Conservation (phyloP, 176 grass and related monocot species). For the Cocos nucifera region DNA sequence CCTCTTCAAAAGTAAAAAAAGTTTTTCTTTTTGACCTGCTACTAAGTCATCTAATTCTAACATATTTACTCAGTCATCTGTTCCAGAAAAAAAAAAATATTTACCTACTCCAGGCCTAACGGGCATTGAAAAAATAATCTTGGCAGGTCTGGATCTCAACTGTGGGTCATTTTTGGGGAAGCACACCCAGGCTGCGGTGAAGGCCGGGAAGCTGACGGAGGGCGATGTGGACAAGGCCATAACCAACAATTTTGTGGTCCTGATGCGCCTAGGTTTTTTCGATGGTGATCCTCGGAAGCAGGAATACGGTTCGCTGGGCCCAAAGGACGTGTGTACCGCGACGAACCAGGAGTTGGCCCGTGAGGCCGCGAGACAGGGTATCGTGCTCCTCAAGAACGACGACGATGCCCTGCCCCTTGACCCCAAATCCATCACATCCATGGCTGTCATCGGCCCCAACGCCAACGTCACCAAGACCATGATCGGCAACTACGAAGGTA, state of each 20-base stretch:
- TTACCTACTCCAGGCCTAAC: no score
- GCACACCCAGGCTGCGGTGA: slow-evolving; percentile 53
- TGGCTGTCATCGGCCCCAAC: slow-evolving; percentile 91
- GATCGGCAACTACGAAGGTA: slow-evolving; percentile 97
- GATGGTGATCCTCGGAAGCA: slow-evolving; percentile 71
- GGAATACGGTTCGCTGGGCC: slow-evolving; percentile 48
- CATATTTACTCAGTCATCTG: no score
- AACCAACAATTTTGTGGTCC: slow-evolving; percentile 77
- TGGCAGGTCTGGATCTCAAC: slow-evolving; percentile 78
- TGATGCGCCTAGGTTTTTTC: slow-evolving; percentile 85
- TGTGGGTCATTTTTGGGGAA: slow-evolving; percentile 65
- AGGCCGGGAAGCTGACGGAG: slow-evolving; percentile 59
- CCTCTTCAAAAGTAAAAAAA: no score
- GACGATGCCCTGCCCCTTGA: slow-evolving; percentile 46
- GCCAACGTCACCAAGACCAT: slow-evolving; percentile 87
- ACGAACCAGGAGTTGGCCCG: slow-evolving; percentile 69
- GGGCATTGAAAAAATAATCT: neutral
- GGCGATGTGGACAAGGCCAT: slow-evolving; percentile 61
- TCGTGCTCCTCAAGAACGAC: slow-evolving; percentile 89
- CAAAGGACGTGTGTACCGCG: slow-evolving; percentile 70
- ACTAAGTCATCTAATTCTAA: no score
- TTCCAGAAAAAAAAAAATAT: neutral
- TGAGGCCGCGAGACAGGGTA: slow-evolving; percentile 73
- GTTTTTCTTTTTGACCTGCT: no score
- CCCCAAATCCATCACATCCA: slow-evolving; percentile 40